Conservation (phyloP, 495 filamentous ascomycete species). For the Hypoxylon fragiforme region DNA sequence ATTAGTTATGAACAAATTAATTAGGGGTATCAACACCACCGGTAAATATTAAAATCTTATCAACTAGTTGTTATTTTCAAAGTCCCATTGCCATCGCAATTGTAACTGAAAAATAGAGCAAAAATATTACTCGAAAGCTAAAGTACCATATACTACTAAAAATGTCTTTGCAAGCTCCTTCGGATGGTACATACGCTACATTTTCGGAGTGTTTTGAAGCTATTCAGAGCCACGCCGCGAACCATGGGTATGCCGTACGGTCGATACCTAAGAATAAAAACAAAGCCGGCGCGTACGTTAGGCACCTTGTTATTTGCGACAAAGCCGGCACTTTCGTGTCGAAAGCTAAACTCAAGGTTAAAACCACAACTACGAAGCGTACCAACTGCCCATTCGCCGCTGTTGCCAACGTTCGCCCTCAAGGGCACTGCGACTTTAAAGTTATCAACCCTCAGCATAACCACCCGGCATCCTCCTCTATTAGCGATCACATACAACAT, state of each 20-base stretch:
- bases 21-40: too few species aligned
- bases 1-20: too few species aligned
- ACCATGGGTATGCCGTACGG: conserved; percentile 36
- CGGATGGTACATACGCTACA: conserved; percentile 31
- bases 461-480: conserved; percentile 30
- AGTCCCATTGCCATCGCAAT: too few species aligned
- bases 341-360: conserved; percentile 31
- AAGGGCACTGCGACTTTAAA: conserved; percentile 33
- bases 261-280: conserved; percentile 35
- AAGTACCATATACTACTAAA: too few species aligned
- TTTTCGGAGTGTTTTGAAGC: conserved; percentile 30
- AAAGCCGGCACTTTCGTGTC: conserved; percentile 37
- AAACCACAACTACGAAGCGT: conserved; percentile 36
- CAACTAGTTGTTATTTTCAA: too few species aligned
- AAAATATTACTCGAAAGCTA: too few species aligned
- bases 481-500: conserved; percentile 34
- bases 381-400: conserved; percentile 39
- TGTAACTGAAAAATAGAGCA: too few species aligned
- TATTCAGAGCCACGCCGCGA: conserved; percentile 34
- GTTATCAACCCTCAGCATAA: conserved; percentile 36
- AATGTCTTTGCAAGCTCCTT: conserved; percentile 36
- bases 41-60: too few species aligned
- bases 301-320: conserved; percentile 38
- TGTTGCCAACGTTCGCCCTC: conserved; percentile 29
- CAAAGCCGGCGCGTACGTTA: conserved; percentile 36